Base-by-base conservation (phyloP, 2,329 filamentous ascomycete species). In the Fusarium vanettenii region DNA sequence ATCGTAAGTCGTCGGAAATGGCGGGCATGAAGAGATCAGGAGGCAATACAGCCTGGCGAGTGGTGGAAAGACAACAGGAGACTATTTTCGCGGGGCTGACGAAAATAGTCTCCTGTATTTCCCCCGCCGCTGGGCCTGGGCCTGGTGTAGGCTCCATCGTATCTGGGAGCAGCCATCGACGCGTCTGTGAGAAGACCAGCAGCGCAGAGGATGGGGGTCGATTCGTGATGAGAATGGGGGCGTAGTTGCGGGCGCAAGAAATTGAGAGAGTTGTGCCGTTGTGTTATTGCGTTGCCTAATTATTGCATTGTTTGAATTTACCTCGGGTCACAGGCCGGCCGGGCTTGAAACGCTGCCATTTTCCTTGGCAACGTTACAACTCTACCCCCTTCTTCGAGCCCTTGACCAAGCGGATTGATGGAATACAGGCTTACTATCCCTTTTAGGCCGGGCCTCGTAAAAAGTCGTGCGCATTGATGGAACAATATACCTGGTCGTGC, bases 111-210 rank as follows among this genome's bases (percentile, higher is more conserved):
- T n/a, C n/a, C n/a, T n/a, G n/a, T n/a, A n/a, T n/a, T n/a, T n/a
- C n/a, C n/a, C n/a, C n/a, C n/a, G n/a, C n/a, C n/a, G n/a, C n/a
- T n/a, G n/a, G n/a, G n/a, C n/a, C 35, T 43, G 14, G 37, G 57
- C 43, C 59, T 61, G 59, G 41, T 61, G 39, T 61, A 61, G 59
- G n/a, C n/a, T 61, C 59, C 60, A 63, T 63, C 60, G 41, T 63
- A 45, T 60, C 37, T 60, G 25, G 57, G 57, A 45, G 37, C 35
- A 43, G 37, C 57, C 25, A n/a, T 60, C 57, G 37, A 60, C 43
- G 13, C 14, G 7, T 60, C 57, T 43, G 56, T 59, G 22, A 39
- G 25, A 45, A 45, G 39, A 25, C 39, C n/a, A 35, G 27, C 27
- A 61, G 59, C 25, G 27, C 20, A 61, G 59, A 61, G 41, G 29